A percentile compares a stretch with the other conserved stretches of the same genome.
Evolutionary conservation across 1,284 basidiomycete species (phyloP).

Genomic region (Cryptococcus maquisensis): DNA sequence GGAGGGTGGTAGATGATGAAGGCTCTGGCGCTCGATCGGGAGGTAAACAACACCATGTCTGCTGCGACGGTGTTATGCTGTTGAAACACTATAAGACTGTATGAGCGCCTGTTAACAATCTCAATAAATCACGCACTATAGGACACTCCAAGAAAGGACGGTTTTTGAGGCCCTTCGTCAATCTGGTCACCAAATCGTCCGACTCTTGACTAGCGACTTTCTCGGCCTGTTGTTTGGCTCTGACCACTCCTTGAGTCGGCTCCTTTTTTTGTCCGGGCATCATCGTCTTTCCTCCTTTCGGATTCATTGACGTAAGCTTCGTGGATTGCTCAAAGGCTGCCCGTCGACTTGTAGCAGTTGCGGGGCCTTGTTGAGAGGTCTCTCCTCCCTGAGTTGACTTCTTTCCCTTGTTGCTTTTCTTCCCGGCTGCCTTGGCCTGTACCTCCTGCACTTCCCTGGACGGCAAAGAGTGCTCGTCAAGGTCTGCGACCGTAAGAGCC

Average conservation of each 20-base stretch:
- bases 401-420: slow-evolving; percentile 3
- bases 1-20: slow-evolving; percentile 12
- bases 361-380: slow-evolving; percentile 6
- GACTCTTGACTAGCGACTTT: slow-evolving; percentile 23
- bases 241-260: slow-evolving; percentile 1
- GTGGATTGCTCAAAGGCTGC: slow-evolving; percentile 38
- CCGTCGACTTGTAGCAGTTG: slow-evolving; percentile 6
- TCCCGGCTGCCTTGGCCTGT: background rate
- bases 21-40: slow-evolving; percentile 18
- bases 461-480: background rate
- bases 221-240: slow-evolving; percentile 15
- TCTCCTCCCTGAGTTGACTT: background rate
- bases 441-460: background rate
- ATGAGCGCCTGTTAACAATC: background rate
- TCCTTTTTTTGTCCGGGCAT: slow-evolving; percentile 1
- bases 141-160: slow-evolving; percentile 47
- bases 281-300: slow-evolving; percentile 3
- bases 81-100: slow-evolving; percentile 40
- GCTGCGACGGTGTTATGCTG: slow-evolving; percentile 41
- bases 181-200: slow-evolving; percentile 43
- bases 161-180: slow-evolving; percentile 39
- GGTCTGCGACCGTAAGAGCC: slow-evolving; percentile 4
- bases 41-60: slow-evolving; percentile 48
- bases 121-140: slow-evolving; percentile 31
- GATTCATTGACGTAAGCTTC: slow-evolving; percentile 16